Evolutionary conservation across 106 monocot genomes (phyloP).

Genomic region (Xerophyta viscosa): DNA sequence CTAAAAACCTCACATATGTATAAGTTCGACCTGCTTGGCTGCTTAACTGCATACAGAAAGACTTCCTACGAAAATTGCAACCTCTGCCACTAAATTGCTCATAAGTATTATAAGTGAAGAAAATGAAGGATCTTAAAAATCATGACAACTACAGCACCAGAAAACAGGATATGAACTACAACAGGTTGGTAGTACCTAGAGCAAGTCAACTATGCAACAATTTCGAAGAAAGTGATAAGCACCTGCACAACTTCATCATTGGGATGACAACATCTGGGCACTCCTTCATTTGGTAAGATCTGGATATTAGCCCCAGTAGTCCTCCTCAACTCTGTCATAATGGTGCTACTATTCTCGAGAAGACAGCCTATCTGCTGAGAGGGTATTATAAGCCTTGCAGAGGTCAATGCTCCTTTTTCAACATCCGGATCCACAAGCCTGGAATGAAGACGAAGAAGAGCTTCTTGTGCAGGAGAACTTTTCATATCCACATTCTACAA

Average conservation of each 20-base stretch:
- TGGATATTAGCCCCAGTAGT: slow-evolving; percentile 73
- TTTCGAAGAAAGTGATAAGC: slow-evolving; percentile 1
- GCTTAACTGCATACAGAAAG: too few species aligned
- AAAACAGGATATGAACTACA: slow-evolving; percentile 1
- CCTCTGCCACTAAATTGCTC: too few species aligned
- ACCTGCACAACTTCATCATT: slow-evolving; percentile 92
- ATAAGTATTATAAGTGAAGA: too few species aligned
- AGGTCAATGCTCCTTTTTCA: slow-evolving; percentile 42
- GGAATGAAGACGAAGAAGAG: slow-evolving; percentile 63
- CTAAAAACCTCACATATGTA: too few species aligned
- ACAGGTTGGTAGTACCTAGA: too few species aligned
- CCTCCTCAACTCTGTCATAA: slow-evolving; percentile 84
- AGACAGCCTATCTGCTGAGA: slow-evolving; percentile 75
- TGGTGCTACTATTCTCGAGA: slow-evolving; percentile 64
- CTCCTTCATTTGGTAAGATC: slow-evolving; percentile 65
- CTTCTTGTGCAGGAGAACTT: slow-evolving; percentile 76
- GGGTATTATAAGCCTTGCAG: slow-evolving; percentile 80
- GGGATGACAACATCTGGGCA: slow-evolving; percentile 68
- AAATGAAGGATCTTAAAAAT: too few species aligned
- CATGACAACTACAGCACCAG: too few species aligned
- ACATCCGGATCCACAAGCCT: slow-evolving; percentile 34
- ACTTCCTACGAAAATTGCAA: too few species aligned
- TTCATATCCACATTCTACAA: slow-evolving; percentile 58
- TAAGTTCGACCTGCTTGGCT: too few species aligned
- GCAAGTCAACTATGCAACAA: too few species aligned